Conservation (phyloP, 352 stramenopile species). For the Globisporangium acanthophoron region DNA sequence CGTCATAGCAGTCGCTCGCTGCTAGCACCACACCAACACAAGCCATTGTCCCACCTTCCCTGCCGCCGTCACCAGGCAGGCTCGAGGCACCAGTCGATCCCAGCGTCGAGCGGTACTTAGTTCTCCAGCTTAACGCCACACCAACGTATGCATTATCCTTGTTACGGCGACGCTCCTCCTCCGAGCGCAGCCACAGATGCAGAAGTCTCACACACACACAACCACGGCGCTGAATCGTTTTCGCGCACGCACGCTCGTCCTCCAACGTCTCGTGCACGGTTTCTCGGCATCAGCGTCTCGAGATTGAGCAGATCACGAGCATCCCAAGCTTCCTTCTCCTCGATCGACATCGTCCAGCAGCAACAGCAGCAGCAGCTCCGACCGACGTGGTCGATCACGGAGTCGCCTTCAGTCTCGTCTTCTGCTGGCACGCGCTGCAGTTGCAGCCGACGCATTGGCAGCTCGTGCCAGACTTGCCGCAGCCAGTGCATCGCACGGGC, state of each 20-base stretch:
- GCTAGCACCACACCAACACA: too few species aligned
- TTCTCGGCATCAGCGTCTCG: not conserved
- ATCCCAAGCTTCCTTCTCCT: not conserved
- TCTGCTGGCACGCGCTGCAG: slow-evolving; percentile 6
- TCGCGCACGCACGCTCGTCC: not conserved
- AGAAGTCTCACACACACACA: not conserved
- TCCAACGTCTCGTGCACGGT: not conserved
- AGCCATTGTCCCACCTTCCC: too few species aligned
- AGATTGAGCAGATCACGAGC: too few species aligned
- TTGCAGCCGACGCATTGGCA: slow-evolving; percentile 5
- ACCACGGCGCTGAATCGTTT: not conserved
- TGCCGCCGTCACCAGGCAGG: too few species aligned
- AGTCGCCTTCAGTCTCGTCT: not conserved
- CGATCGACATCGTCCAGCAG: not conserved
- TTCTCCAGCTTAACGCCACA: too few species aligned
- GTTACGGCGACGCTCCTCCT: not conserved
- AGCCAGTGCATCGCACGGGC: not conserved
- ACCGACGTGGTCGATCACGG: not conserved
- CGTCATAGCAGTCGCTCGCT: too few species aligned
- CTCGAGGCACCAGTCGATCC: too few species aligned
- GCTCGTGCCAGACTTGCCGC: not conserved
- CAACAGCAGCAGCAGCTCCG: not conserved
- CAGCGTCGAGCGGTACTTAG: too few species aligned
- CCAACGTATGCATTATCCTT: too few species aligned
- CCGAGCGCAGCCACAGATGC: not conserved